Evolutionary conservation across 2,329 filamentous ascomycete species (phyloP).

Genomic region (Grosmannia huntii): DNA sequence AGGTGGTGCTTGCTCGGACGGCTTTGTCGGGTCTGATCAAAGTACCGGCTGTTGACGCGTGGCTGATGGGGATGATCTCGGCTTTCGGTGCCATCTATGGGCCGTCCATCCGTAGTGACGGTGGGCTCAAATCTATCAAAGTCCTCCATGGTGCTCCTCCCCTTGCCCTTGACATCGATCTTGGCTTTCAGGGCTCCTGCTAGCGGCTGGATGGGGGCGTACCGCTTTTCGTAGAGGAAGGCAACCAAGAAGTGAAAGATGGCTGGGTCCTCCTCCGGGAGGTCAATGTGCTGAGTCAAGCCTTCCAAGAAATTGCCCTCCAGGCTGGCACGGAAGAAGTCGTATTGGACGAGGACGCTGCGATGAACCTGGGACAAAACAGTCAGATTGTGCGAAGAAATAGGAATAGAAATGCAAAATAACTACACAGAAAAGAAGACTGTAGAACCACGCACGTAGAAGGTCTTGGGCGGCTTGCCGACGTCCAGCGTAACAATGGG

Average conservation of each 20-base stretch:
- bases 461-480: conserved; percentile 29
- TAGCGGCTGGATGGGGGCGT: conserved; percentile 30
- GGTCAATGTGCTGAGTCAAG: conserved; percentile 22
- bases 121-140: too few species aligned
- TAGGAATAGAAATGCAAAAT: too few species aligned
- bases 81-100: too few species aligned
- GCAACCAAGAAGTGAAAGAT: conserved; percentile 38
- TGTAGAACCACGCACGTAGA: conserved; percentile 22
- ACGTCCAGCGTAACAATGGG: conserved; percentile 31
- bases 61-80: too few species aligned
- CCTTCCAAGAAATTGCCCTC: neutral
- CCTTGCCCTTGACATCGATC: neutral
- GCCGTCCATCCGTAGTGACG: too few species aligned
- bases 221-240: conserved; percentile 35
- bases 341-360: neutral
- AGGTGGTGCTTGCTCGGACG: too few species aligned
- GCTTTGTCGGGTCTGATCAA: too few species aligned
- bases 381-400: neutral
- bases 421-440: too few species aligned
- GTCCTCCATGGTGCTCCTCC: neutral
- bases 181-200: conserved; percentile 12
- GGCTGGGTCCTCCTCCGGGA: conserved; percentile 37
- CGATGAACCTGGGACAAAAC: neutral
- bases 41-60: too few species aligned
- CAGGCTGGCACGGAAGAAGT: neutral